These are phyloP conservation scores for Globisporangium uncinulatum DNA, from an alignment of 352 stramenopile genomes.

Conservation along the genomic window DNA sequence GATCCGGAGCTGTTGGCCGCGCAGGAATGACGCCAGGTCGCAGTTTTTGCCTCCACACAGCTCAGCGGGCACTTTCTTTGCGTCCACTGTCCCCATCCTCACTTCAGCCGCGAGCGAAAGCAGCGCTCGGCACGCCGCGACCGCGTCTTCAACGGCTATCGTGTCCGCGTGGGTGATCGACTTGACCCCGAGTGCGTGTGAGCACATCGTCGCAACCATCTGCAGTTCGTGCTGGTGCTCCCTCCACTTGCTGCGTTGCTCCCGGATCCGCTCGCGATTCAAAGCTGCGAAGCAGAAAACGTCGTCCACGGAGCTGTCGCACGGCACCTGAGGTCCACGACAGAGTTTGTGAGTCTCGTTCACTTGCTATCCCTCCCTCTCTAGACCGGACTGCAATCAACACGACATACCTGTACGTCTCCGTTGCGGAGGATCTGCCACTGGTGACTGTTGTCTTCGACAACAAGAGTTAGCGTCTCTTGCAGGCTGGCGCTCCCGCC, in stretches of 20 bases:
- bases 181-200: constrained; percentile 24
- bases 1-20: constrained; percentile 26
- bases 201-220: constrained; percentile 25
- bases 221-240: constrained; percentile 31
- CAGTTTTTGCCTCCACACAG: constrained; percentile 12
- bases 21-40: constrained; percentile 15
- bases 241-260: constrained; percentile 19
- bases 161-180: constrained; percentile 28
- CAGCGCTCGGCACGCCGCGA: constrained; percentile 27
- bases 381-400: not conserved
- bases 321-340: constrained; percentile 11
- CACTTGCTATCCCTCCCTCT: not conserved
- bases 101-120: constrained; percentile 26
- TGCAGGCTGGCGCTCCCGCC: constrained; percentile 18
- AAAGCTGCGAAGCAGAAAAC: constrained; percentile 16
- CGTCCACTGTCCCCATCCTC: constrained; percentile 8
- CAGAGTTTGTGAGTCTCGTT: not conserved
- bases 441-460: constrained; percentile 33
- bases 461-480: constrained; percentile 29
- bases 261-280: constrained; percentile 22
- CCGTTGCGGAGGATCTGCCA: constrained; percentile 44
- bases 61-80: constrained; percentile 6
- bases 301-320: constrained; percentile 21
- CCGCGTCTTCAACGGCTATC: constrained; percentile 23
- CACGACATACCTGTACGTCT: constrained; percentile 20